These are phyloP conservation scores for Diaporthe helianthi DNA, from an alignment of 2,329 filamentous ascomycete species.

Conservation along the genomic window DNA sequence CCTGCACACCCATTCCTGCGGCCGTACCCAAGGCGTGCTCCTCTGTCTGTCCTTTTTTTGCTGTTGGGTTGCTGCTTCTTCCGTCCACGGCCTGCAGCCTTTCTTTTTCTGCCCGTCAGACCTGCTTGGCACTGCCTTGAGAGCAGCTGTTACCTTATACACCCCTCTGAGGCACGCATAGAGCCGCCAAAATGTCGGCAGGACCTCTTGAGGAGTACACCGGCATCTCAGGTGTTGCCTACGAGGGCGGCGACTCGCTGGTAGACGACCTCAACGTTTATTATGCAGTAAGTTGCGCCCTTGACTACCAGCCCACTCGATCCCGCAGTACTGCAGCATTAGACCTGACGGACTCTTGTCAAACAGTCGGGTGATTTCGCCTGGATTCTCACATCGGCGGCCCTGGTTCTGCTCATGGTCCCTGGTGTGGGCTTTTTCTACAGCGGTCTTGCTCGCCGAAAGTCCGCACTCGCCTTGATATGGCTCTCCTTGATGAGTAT, in stretches of 20 bases:
- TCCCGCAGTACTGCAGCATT: background rate
- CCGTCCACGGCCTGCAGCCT: background rate
- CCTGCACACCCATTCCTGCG: conserved; percentile 6
- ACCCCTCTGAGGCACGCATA: background rate
- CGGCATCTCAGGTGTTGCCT: conserved; percentile 56
- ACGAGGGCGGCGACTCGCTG: conserved; percentile 58
- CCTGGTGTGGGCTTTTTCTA: conserved; percentile 96
- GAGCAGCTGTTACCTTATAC: background rate
- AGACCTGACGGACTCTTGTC: background rate
- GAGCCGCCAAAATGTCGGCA: conserved; percentile 43
- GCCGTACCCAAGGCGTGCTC: background rate
- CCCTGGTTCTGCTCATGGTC: conserved; percentile 89
- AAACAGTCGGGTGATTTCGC: conserved; percentile 78
- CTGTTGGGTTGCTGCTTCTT: background rate
- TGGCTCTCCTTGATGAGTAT: conserved; percentile 85
- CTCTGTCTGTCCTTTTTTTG: conserved; percentile 6
- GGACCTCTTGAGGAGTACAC: conserved; percentile 52
- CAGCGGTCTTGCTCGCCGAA: conserved; percentile 85
- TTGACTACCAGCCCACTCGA: conserved; percentile 35
- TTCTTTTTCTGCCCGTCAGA: background rate
- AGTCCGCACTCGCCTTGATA: conserved; percentile 86
- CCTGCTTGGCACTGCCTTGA: background rate
- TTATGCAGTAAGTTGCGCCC: conserved; percentile 69
- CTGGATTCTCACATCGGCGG: conserved; percentile 79
- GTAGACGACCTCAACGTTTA: conserved; percentile 81